Base-by-base conservation (phyloP, 2,329 filamentous ascomycete species). In the Colletotrichum cereale region DNA sequence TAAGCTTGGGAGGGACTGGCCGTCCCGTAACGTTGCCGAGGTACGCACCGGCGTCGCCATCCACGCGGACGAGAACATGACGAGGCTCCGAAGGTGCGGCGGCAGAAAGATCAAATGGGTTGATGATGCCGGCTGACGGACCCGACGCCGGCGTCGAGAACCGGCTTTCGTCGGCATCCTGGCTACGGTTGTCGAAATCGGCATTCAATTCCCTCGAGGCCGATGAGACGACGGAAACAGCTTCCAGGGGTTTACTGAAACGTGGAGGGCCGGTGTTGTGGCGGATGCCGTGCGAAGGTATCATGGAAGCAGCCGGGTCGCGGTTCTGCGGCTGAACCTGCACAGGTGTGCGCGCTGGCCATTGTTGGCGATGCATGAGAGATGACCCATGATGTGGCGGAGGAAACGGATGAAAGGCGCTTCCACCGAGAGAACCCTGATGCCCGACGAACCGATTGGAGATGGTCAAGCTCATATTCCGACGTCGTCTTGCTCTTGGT, bases 381-480 rank as follows among this genome's bases (percentile, higher is more conserved):
- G 52, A 38, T 24, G 61, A 68, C 58, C 68, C 68, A 71, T 71
- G 68, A 29, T 58, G 68, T 34, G 68, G 58, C 36, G 64, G 40
- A 38, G 64, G 68, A 58, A 71, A 68, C 42, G 57, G 57, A 53
- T 47, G 57, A 62, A 71, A 71, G 29, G 65, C 42, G 42, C 36
- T 56, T 68, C 57, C 65, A 31, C 68, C 65, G 24, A 71, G 66
- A 67, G 68, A 63, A 71, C 52, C 44, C 57, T 71, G 68, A 67
- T 71, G 68, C 52, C 57, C 57, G 47, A 58, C 47, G 38, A 67
- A 58, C 63, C 52, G 57, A 62, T 71, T 71, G 34, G 64, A 71
- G 64, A 71, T 47, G 34, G 65, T 67, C 68, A 71, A 38, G 68
- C 68, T 71, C 68, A 71, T 71, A n/a, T 67, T 66, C 47, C 24